phyloP scores from a whole-genome alignment of 2,329 filamentous ascomycete species.

The Aureobasidium sp. region DNA sequence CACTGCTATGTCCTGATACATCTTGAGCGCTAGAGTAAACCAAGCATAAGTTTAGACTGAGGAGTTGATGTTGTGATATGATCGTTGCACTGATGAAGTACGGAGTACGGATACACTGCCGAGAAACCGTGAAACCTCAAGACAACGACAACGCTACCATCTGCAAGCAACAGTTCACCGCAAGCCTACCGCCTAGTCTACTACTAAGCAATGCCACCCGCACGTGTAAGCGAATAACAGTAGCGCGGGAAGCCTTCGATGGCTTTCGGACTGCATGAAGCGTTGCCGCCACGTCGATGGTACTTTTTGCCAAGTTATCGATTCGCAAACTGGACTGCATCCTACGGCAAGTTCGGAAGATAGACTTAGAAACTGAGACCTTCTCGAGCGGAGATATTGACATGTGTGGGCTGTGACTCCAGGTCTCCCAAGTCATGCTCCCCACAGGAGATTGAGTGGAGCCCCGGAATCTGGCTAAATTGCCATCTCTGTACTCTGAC shows the following conservation, averaged over 20 bases:
- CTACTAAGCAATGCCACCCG: conserved; percentile 17
- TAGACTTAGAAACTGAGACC: background rate
- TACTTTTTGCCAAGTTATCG: background rate
- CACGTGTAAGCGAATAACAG: background rate
- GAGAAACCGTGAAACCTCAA: background rate
- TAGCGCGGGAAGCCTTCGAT: background rate
- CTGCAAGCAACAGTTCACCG: conserved; percentile 1
- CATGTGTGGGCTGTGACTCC: background rate
- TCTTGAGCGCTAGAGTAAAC: background rate
- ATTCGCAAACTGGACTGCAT: background rate
- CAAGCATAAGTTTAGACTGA: background rate
- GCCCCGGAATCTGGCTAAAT: conserved; percentile 18
- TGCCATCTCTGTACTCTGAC: background rate
- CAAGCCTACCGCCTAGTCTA: background rate
- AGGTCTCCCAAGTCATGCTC: background rate
- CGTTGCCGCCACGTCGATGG: background rate
- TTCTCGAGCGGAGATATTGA: background rate
- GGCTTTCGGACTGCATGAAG: conserved; percentile 17
- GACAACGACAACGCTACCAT: background rate
- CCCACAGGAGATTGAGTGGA: background rate
- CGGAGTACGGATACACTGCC: no score
- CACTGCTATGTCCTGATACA: background rate
- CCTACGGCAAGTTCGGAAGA: conserved; percentile 6
- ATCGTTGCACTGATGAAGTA: background rate
- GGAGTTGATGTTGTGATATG: background rate